Base-by-base conservation (phyloP, 441 rosid species). In the Brassica hybrid region DNA sequence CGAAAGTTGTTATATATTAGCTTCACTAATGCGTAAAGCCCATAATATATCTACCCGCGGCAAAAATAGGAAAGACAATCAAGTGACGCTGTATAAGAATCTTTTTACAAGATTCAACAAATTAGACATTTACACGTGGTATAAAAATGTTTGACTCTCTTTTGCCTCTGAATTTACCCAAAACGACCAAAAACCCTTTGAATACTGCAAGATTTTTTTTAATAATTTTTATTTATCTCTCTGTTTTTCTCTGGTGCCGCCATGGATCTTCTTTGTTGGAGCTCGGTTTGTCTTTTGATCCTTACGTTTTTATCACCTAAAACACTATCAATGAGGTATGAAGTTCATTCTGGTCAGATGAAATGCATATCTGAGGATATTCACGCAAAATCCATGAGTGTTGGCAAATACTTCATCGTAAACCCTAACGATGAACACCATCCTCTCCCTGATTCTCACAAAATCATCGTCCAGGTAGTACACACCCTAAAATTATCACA, bases 281-380 rank as follows among this genome's bases (percentile, higher is more conserved):
- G 75, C 32, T 66, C 60, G n/a, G 2, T 73, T 9, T 27, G 69
- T 4, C n/a, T 76, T 59, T 25, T 83, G 67, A 45, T 77, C 2
- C 4, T 88, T 6, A 87, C 81, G 78, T 1, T 84, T 19, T 77
- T 89, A 64, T 75, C 81, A 10, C 73, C 74, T 0, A 59, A 54
- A n/a, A 77, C 92, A 30, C 60, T 76, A 19, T 83, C 92, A 0
- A 68, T 90, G 45, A 83, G 90, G 6, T 90, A 85, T 83, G 92
- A 90, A 41, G 7, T 90, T 64, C 71, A 64, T 5, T 86, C 95
- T 59, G 83, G 80, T 0, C 80, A 81, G 57, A 87, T 85, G 6
- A 90, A 86, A 75, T 88, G 93, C 83, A 84, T 88, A 72, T 64
- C 84, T 6, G 93, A 88, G 57, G 93, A 90, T 79, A 82, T 88